Evolutionary conservation across 2,329 filamentous ascomycete species (phyloP).

Genomic region (Dothistroma septosporum): DNA sequence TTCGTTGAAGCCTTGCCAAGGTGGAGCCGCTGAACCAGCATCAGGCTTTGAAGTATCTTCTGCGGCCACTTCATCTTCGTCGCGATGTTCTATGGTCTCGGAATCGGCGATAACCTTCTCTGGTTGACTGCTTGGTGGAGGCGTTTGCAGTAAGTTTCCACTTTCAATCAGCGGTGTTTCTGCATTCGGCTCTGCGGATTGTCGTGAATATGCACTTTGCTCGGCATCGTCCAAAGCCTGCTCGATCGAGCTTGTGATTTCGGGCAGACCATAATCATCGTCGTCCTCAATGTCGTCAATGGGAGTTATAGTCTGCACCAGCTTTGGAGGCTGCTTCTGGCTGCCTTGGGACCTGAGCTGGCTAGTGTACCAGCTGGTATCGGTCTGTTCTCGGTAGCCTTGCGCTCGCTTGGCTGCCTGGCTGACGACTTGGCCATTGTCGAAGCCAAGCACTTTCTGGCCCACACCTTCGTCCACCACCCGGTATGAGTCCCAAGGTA

Average conservation of each 20-base stretch:
- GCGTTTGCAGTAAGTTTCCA: slow-evolving; percentile 12
- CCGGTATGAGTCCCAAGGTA: slow-evolving; percentile 83
- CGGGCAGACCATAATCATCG: slow-evolving; percentile 29
- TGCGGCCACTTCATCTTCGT: background rate
- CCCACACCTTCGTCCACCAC: slow-evolving; percentile 78
- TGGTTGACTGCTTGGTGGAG: slow-evolving; percentile 19
- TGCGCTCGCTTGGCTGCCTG: slow-evolving; percentile 57
- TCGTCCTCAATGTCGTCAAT: slow-evolving; percentile 31
- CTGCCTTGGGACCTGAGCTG: slow-evolving; percentile 49
- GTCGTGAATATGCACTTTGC: background rate
- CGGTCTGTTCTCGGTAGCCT: slow-evolving; percentile 76
- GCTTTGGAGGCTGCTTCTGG: slow-evolving; percentile 10
- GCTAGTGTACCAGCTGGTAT: slow-evolving; percentile 74
- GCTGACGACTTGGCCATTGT: slow-evolving; percentile 60
- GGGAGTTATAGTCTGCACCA: slow-evolving; percentile 33
- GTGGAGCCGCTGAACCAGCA: slow-evolving; percentile 12
- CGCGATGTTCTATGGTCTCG: background rate
- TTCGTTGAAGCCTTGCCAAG: slow-evolving; percentile 33
- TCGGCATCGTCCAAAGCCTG: slow-evolving; percentile 26
- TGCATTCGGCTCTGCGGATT: background rate
- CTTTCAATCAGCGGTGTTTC: background rate
- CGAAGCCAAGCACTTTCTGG: slow-evolving; percentile 70
- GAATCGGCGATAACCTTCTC: background rate
- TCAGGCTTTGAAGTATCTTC: background rate
- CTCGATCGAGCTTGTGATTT: slow-evolving; percentile 35